A percentile compares a stretch with the other conserved stretches of the same genome.
These are phyloP conservation scores for Lignosus rhinocerotis DNA, from an alignment of 1,284 basidiomycete species.

Conservation along the genomic window DNA sequence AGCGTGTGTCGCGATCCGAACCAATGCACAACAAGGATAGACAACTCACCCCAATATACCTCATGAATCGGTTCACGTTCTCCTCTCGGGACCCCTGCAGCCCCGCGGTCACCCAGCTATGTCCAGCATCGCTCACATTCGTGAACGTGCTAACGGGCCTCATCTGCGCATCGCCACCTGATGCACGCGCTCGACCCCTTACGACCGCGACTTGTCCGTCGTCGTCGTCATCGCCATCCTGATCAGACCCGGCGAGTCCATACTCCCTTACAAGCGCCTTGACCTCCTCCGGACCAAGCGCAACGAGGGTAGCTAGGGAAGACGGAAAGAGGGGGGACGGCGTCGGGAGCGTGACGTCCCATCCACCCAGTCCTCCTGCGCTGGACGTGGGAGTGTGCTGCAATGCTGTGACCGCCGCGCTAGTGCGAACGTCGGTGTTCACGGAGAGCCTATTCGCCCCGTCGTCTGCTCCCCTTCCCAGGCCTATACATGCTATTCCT, in stretches of 20 bases:
- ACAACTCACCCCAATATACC: slow-evolving; percentile 46
- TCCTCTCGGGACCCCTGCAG: slow-evolving; percentile 3
- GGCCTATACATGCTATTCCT: too few relatives aligned
- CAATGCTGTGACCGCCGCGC: too few relatives aligned
- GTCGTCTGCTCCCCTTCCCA: not conserved
- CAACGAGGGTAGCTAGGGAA: slow-evolving; percentile 42
- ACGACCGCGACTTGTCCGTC: not conserved
- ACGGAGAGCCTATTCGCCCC: not conserved
- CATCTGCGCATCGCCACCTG: not conserved
- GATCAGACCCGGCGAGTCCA: slow-evolving; percentile 35
- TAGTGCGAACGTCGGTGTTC: not conserved
- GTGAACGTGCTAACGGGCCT: not conserved
- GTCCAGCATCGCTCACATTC: not conserved
- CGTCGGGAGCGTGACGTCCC: slow-evolving; percentile 19
- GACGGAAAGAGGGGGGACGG: slow-evolving; percentile 32
- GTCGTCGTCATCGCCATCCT: slow-evolving; percentile 1
- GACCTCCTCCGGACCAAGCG: slow-evolving; percentile 41
- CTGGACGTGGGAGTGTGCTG: not conserved
- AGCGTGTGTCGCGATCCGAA: not conserved
- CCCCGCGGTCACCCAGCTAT: slow-evolving; percentile 13
- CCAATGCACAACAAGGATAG: not conserved
- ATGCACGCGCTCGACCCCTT: not conserved
- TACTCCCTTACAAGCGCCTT: slow-evolving; percentile 43
- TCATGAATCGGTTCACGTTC: slow-evolving; percentile 44
- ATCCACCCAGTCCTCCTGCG: not conserved